Base-by-base conservation (phyloP, 192 early-diverging fungal species). In the Chytriomyces confervae region DNA sequence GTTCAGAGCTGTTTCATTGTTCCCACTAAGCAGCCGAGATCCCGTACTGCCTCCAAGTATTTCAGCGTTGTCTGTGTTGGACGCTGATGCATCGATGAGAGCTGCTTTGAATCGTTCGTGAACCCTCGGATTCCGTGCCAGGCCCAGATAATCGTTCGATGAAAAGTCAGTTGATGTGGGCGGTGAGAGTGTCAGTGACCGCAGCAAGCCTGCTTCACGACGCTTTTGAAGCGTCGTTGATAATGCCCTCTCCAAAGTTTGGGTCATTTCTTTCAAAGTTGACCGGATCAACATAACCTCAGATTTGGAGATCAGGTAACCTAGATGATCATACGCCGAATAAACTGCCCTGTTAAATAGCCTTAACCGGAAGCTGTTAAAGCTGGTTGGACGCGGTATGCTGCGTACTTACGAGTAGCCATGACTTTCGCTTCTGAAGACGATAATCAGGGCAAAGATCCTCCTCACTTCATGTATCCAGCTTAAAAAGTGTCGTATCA, bases 101-200 rank as follows among this genome's bases (percentile, higher is more conserved):
- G 89, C 83, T 16, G 81, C 48, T 47, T 83, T 78, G 68, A 93
- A 89, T 1, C 36, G 47, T n/a, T 76, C 57, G 62, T 86, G 81
- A 60, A 93, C 84, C 13, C n/a, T 16, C 7, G 80, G 36, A 63
- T 82, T 86, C 7, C 83, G 67, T 46, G 93, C 84, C 7, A 95
- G 86, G 0, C 92, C 92, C 0, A 95, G 80, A 83, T 94, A 95
- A 71, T 95, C 93, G 81, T 95, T 95, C 36, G 93, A 94, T 43
- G 90, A 88, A 81, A 95, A 95, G 74, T 95, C 94, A 7, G 44
- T 47, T 13, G 77, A 20, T 16, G n/a, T 62, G 18, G 45, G 11
- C 27, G 69, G 36, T 20, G 60, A 11, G 20, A 79, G 18, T 47
- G 11, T 16, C 29, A 79, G 69, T 16, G 53, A 51, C 44, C 77